Evolutionary conservation across 768 basidiomycete genomes (phyloP), one percentile per base, ranked within the genome.

Genomic region (Rhizopogon roseolus): DNA sequence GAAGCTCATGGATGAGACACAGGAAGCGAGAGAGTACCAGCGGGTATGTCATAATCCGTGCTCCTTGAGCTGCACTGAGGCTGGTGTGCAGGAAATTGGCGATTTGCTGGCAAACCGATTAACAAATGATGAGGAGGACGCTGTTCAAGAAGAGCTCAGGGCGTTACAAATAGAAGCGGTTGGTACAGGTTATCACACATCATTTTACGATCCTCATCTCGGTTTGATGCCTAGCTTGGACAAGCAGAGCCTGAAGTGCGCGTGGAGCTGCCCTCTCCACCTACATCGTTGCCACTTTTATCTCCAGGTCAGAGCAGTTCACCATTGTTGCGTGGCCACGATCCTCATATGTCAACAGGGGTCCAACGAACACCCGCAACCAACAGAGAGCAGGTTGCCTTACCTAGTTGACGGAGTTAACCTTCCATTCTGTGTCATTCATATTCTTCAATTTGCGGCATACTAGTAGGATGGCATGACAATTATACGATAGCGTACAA

Each of bases 21-120:
- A 82, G 4, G 96, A 98, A 64, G 97, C 93, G 11, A 81, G 89
- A 59, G 93, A 86, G 56, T 98, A 98, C 68, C 93, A 99, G 65
- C 75, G 78, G 65, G 96, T 93, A 56, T 39, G 80, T 68, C 11
- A 14, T 36, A 13, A 6, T 40, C 8, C 11, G 38, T 44, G 13
- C 28, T 2, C n/a, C 16, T 22, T 27, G 27, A 37, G 52, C 43
- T 52, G 50, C 39, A n/a, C 41, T 54, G 17, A 45, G 10, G 17
- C 25, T 41, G 45, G 34, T 27, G 11, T 46, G 5, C 61, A 99
- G 97, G 97, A 99, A 81, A 87, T 99, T 49, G 80, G 88, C 57
- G 86, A 91, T 65, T 81, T 96, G 74, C 75, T 99, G 19, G 80
- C 87, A 46, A 92, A 87, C 59, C 85, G 77, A 40, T 78, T 99